Conservation (phyloP, 2,329 filamentous ascomycete species). For the Delphinella strobiligena region DNA sequence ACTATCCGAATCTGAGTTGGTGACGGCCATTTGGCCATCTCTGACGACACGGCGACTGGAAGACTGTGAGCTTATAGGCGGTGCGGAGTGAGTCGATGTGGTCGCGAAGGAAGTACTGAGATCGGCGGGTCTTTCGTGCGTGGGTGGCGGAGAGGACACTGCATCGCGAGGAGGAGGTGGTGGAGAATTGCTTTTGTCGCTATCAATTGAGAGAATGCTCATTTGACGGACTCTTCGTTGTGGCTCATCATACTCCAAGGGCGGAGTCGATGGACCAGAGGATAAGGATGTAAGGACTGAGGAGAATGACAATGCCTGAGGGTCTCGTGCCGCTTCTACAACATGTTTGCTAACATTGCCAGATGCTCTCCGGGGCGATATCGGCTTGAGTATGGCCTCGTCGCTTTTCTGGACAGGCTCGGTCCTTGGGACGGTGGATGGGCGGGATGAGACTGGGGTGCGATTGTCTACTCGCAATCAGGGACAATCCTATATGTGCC, state of each 20-base stretch:
- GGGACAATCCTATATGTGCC: too few species aligned
- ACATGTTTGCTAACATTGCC: not conserved
- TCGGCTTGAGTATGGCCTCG: slow-evolving; percentile 15
- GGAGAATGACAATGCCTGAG: slow-evolving; percentile 1
- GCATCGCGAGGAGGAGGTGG: not conserved
- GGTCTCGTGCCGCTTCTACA: not conserved
- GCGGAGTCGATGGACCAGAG: not conserved
- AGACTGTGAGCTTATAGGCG: slow-evolving; percentile 19
- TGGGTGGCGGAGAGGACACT: slow-evolving; percentile 1
- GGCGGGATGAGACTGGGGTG: not conserved
- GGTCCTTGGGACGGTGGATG: not conserved
- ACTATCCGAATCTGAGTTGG: slow-evolving; percentile 23
- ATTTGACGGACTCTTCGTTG: too few species aligned
- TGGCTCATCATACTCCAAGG: too few species aligned
- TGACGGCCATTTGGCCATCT: slow-evolving; percentile 42
- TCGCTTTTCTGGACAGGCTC: slow-evolving; percentile 10
- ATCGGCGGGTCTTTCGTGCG: slow-evolving; percentile 1
- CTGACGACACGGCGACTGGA: slow-evolving; percentile 43
- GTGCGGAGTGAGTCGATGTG: slow-evolving; percentile 19
- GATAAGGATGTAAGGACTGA: slow-evolving; percentile 5
- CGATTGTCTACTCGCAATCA: not conserved
- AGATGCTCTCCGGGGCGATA: slow-evolving; percentile 3
- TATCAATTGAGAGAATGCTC: too few species aligned
- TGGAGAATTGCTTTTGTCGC: too few species aligned
- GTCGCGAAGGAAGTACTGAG: slow-evolving; percentile 13